phyloP scores from a whole-genome alignment of 2,329 filamentous ascomycete genomes.

The Byssoonygena ceratinophila region DNA sequence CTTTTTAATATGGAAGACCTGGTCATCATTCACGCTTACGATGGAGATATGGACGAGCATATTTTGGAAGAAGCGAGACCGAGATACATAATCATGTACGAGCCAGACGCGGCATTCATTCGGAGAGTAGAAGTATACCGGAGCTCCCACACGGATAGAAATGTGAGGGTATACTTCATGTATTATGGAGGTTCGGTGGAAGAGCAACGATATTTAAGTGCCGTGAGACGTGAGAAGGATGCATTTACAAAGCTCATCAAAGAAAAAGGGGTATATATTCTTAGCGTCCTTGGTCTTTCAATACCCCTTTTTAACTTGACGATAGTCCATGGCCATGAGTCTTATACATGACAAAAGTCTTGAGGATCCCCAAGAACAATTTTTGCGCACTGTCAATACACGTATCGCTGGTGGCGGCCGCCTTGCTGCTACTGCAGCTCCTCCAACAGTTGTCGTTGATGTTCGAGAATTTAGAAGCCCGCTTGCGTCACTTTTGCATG shows the following conservation, averaged over 20 bases:
- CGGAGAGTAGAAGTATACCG: constrained; percentile 90
- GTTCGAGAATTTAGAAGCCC: constrained; percentile 93
- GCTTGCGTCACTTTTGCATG: constrained; percentile 81
- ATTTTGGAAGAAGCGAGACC: constrained; percentile 90
- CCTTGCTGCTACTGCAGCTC: constrained; percentile 69
- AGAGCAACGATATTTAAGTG: constrained; percentile 83
- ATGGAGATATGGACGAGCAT: constrained; percentile 91
- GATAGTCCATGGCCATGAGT: constrained; percentile 70
- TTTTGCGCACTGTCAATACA: constrained; percentile 91
- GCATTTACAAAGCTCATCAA: constrained; percentile 90
- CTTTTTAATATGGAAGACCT: constrained; percentile 86
- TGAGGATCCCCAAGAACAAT: constrained; percentile 78
- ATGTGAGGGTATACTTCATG: constrained; percentile 89
- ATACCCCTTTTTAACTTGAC: constrained; percentile 12
- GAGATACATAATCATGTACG: constrained; percentile 96
- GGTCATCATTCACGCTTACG: constrained; percentile 82
- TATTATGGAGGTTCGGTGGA: constrained; percentile 93
- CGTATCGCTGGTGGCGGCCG: constrained; percentile 88
- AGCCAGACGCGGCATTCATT: constrained; percentile 89
- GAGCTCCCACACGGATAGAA: constrained; percentile 80
- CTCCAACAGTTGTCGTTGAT: constrained; percentile 85
- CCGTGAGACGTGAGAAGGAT: constrained; percentile 90
- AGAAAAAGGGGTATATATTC: constrained; percentile 57
- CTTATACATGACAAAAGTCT: constrained; percentile 62
- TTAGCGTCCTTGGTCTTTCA: neutral